A percentile compares a stretch with the other conserved stretches of the same genome.
Evolutionary conservation across 2,329 filamentous ascomycete genomes (phyloP).

Genomic region (Penicillium sp.): DNA sequence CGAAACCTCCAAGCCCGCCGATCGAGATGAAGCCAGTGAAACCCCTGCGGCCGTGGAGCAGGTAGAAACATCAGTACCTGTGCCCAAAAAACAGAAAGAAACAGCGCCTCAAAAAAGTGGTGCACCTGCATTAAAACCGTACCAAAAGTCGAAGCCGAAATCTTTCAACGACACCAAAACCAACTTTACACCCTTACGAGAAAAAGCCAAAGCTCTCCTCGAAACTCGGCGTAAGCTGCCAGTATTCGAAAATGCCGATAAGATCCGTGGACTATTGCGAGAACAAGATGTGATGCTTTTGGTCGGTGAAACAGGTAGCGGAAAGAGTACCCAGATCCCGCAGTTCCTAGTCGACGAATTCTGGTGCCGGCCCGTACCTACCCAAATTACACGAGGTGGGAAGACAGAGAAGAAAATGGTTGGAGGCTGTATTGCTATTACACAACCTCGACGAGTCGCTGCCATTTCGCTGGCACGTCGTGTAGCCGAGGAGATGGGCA

Average conservation of each 20-base stretch:
- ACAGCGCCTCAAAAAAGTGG: neutral
- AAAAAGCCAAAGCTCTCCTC: constrained; percentile 50
- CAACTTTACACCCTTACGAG: constrained; percentile 36
- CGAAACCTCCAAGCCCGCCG: constrained; percentile 6
- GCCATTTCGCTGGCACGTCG: constrained; percentile 86
- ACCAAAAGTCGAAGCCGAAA: constrained; percentile 16
- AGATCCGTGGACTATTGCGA: constrained; percentile 65
- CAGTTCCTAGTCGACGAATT: constrained; percentile 78
- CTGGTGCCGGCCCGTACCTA: constrained; percentile 69
- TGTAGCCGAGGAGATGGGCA: constrained; percentile 80
- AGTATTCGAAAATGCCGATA: constrained; percentile 71
- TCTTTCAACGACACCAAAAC: constrained; percentile 23
- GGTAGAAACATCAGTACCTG: neutral
- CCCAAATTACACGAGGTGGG: constrained; percentile 45
- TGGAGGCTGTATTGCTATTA: constrained; percentile 85
- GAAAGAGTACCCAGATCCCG: constrained; percentile 94
- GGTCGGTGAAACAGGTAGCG: constrained; percentile 91
- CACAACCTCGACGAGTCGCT: constrained; percentile 88
- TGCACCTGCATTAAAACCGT: constrained; percentile 8
- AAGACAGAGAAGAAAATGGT: constrained; percentile 49
- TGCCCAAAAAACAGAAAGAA: neutral
- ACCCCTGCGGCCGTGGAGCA: neutral
- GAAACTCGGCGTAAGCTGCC: constrained; percentile 67
- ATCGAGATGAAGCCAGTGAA: constrained; percentile 10
- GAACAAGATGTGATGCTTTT: constrained; percentile 75